phyloP scores from a whole-genome alignment of 192 early-diverging fungal species.

The Backusella morwellensis region DNA sequence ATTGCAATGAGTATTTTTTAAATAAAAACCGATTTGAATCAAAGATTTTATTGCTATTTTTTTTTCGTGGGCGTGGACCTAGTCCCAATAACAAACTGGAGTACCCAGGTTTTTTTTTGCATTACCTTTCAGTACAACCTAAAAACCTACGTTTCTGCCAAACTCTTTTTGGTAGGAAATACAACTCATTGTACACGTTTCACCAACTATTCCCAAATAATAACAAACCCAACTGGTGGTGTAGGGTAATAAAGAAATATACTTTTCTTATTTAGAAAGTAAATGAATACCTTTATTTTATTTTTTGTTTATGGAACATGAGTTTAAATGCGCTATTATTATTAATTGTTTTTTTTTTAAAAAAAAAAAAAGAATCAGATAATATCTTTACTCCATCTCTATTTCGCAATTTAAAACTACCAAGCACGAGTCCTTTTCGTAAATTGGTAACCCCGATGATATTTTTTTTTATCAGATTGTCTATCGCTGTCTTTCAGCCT shows the following conservation, averaged over 20 bases:
- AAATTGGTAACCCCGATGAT: background rate
- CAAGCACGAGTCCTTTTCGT: background rate
- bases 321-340: background rate
- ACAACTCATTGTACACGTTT: no score
- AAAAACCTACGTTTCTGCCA: no score
- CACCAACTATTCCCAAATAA: no score
- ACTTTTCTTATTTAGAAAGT: background rate
- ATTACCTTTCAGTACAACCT: no score
- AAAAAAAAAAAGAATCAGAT: background rate
- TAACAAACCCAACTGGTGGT: no score
- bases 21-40: no score
- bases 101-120: no score
- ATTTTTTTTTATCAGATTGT: background rate
- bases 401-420: background rate
- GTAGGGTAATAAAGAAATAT: background rate
- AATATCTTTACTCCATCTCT: background rate
- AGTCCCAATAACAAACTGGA: no score
- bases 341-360: background rate
- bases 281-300: background rate
- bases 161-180: no score
- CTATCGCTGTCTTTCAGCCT: background rate
- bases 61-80: no score
- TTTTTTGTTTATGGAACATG: background rate
- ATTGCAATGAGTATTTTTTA: no score
- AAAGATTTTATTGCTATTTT: no score